Percentiles rank a stretch among this genome's conserved stretches.
Conservation (phyloP, 176 grass and related monocot genomes). For the Oropetium thomaeum region DNA sequence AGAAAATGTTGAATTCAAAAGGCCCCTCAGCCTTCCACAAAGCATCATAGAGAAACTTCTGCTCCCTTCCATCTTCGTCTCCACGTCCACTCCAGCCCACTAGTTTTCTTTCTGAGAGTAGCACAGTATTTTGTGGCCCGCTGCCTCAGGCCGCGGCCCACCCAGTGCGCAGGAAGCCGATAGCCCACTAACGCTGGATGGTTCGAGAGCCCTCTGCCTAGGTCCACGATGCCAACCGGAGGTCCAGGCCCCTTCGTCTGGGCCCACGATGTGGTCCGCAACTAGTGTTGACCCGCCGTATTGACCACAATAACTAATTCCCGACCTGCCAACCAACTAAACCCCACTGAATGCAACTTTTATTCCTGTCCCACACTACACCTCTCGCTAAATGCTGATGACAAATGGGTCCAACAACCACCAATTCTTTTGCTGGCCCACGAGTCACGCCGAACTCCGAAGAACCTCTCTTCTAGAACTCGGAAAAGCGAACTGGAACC, state of each 20-base stretch:
- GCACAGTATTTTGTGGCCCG: not conserved
- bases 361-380: not conserved
- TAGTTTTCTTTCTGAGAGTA: too few species aligned
- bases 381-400: not conserved
- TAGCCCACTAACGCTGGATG: not conserved
- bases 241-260: too few species aligned
- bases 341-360: too few species aligned
- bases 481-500: not conserved
- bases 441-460: not conserved
- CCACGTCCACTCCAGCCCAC: too few species aligned
- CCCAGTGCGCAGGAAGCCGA: not conserved
- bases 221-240: too few species aligned
- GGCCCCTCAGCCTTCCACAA: too few species aligned
- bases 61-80: too few species aligned
- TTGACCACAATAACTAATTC: not conserved
- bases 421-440: not conserved
- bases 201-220: not conserved
- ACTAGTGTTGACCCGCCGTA: too few species aligned
- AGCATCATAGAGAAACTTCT: too few species aligned
- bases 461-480: not conserved
- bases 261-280: not conserved
- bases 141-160: not conserved
- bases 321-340: not conserved
- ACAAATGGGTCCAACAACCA: not conserved
- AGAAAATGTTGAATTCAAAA: too few species aligned